Evolutionary conservation across 1,139 yeast genomes (phyloP), one percentile per base, ranked within the genome.

Genomic region (Candida sp.): DNA sequence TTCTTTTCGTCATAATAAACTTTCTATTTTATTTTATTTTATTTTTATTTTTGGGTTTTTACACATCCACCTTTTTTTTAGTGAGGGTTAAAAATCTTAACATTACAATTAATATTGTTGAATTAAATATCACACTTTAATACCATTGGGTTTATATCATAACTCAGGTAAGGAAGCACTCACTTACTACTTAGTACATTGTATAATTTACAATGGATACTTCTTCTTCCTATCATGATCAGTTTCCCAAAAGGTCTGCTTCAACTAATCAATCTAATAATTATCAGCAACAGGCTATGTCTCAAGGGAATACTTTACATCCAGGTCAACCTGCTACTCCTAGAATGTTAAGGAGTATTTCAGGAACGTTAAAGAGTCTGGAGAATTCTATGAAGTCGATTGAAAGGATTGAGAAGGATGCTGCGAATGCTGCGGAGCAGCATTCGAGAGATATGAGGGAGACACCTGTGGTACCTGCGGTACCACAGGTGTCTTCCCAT

Each of bases 331-430:
- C 89, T 2, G 91, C 91, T 3, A 84, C 91, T 1, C 87, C 90
- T n/a, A 68, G 91, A 54, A 85, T 85, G 93, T 67, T 85, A 53
- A 72, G 89, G 48, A 80, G 79, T 52, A 75, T 74, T 9, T 70
- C 73, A 49, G 71, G 73, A 33, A 61, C 68, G 38, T 50, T 66
- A 45, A 64, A 60, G 42, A 49, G 49, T n/a, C 34, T 9, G 19
- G 40, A 27, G 21, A 34, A 33, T 29, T 30, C 39, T 3, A 29
- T 12, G 21, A 37, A 38, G 22, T 38, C 41, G 19, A 38, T 38
- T 4, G 41, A 38, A 9, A 33, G 30, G 22, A 12, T 9, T 19
- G 19, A 21, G 21, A 36, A n/a, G n/a, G n/a, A 21, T 5, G 41
- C n/a, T 25, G n/a, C 9, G 5, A 15, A 7, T 8, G 22, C 39